These are phyloP conservation scores for Fagopyrum homotropicum DNA, from an alignment of 148 eudicot genomes.

Conservation along the genomic window DNA sequence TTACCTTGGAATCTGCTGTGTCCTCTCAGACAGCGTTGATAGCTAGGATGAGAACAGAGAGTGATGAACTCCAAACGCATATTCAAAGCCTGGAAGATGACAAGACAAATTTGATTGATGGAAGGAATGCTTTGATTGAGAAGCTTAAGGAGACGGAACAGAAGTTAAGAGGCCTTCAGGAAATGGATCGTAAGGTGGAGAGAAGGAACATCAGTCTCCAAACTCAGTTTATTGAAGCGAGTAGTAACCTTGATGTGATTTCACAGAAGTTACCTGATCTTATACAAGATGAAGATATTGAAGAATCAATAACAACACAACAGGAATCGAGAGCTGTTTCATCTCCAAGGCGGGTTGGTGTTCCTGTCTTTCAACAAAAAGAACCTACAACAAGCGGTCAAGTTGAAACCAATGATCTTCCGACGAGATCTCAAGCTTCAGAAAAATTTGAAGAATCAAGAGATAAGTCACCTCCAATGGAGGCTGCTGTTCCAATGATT, in stretches of 20 bases:
- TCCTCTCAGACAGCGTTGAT: slow-evolving; percentile 76
- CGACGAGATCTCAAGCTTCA: background rate
- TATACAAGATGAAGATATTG: slow-evolving; percentile 46
- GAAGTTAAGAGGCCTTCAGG: slow-evolving; percentile 40
- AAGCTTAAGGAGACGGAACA: slow-evolving; percentile 56
- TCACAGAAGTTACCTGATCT: slow-evolving; percentile 43
- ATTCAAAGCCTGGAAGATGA: slow-evolving; percentile 63
- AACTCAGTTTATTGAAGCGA: slow-evolving; percentile 44
- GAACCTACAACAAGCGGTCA: too few species aligned
- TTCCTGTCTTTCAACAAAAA: background rate
- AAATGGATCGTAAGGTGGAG: slow-evolving; percentile 41
- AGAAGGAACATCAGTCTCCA: slow-evolving; percentile 36
- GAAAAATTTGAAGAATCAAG: background rate
- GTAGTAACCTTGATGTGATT: slow-evolving; percentile 32
- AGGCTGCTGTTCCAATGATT: background rate
- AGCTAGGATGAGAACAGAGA: slow-evolving; percentile 52
- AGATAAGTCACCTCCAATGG: background rate
- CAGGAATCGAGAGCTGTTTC: background rate
- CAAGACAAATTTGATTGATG: slow-evolving; percentile 53
- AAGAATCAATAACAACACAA: slow-evolving; percentile 13
- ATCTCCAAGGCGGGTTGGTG: background rate
- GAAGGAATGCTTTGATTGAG: slow-evolving; percentile 30
- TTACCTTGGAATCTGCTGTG: slow-evolving; percentile 61
- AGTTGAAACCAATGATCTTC: background rate
- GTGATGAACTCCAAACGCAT: slow-evolving; percentile 64